Evolutionary conservation across 805 yeast genomes (phyloP), one percentile per base, ranked within the genome.

Genomic region (Candida arabinofermentans): DNA sequence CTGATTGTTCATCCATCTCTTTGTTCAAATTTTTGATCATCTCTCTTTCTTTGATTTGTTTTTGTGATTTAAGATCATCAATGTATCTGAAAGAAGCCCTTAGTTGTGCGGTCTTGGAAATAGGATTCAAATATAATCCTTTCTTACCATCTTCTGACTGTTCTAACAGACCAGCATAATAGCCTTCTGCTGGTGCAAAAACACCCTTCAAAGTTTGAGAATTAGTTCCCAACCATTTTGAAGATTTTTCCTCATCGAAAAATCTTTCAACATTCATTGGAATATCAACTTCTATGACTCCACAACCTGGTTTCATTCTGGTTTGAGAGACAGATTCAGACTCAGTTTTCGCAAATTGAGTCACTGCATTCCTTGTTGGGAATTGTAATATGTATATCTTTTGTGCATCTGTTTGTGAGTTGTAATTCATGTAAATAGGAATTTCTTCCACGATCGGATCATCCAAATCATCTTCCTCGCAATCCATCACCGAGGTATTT

Each of bases 81-180:
- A 89, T 78, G 57, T 90, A 86, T 49, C 74, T 75, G 65, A 93
- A 87, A 52, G 76, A 75, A 2, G 97, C 93, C 50, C 96, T 74
- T 46, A 93, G 61, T 61, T 91, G 97, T 0, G 83, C 77, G 0
- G 85, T 77, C 17, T 79, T 71, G 27, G 77, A 74, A 2, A 90
- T 69, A 1, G 91, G 86, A 1, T 77, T 62, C 46, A 91, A 60
- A 37, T 85, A 78, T 7, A 88, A 24, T 13, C 18, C 24, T 30
- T 23, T 23, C 3, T 23, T 14, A 4, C 24, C 26, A 7, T 24
- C 35, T 51, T 73, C 79, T 14, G 73, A 75, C 24, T 74, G 65
- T 14, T 47, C 40, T 30, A 64, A 42, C 8, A 51, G 35, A 3
- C 69, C 77, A 9, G 69, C 69, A 48, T 70, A 74, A 50, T 74